Percentiles rank a stretch among this genome's conserved stretches.
Evolutionary conservation across 805 yeast species (phyloP).

Genomic region (Cyberlindnera samutprakarnensis): DNA sequence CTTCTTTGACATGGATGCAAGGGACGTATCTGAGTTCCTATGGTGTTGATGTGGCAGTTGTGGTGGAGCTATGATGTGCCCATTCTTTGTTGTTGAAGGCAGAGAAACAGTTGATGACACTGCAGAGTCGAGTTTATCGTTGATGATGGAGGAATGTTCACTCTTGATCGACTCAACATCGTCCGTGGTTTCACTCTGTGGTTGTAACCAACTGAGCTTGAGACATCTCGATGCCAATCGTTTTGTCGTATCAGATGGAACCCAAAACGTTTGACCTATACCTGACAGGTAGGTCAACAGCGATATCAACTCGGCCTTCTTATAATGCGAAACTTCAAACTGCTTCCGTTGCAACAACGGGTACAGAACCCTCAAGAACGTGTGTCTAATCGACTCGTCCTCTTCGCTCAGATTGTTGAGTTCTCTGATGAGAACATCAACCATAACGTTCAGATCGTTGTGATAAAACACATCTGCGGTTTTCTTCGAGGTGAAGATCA

Average conservation of each 20-base stretch:
- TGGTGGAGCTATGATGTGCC: too few relatives aligned
- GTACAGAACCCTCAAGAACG: constrained; percentile 65
- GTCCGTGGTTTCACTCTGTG: constrained; percentile 1
- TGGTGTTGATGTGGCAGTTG: background rate
- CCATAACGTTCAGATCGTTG: constrained; percentile 77
- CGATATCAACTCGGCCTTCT: constrained; percentile 43
- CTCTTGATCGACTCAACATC: constrained; percentile 4
- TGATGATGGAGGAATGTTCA: constrained; percentile 6
- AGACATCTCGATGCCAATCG: constrained; percentile 30
- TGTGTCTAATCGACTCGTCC: constrained; percentile 52
- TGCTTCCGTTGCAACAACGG: constrained; percentile 67
- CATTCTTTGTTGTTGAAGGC: too few relatives aligned
- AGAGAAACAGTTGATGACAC: too few relatives aligned
- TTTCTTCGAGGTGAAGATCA: constrained; percentile 53
- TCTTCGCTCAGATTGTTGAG: constrained; percentile 59
- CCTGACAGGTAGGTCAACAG: constrained; percentile 42
- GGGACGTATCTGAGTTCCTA: constrained; percentile 27
- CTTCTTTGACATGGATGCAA: constrained; percentile 26
- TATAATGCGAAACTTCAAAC: constrained; percentile 48
- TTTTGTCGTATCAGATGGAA: constrained; percentile 30
- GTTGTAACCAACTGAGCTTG: constrained; percentile 23
- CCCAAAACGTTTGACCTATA: constrained; percentile 26
- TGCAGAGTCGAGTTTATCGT: too few relatives aligned
- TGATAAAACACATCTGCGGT: constrained; percentile 68
- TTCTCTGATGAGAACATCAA: constrained; percentile 78